A percentile compares a stretch with the other conserved stretches of the same genome.
Conservation (phyloP, 2,329 filamentous ascomycete species). For the Aphanocladium album region DNA sequence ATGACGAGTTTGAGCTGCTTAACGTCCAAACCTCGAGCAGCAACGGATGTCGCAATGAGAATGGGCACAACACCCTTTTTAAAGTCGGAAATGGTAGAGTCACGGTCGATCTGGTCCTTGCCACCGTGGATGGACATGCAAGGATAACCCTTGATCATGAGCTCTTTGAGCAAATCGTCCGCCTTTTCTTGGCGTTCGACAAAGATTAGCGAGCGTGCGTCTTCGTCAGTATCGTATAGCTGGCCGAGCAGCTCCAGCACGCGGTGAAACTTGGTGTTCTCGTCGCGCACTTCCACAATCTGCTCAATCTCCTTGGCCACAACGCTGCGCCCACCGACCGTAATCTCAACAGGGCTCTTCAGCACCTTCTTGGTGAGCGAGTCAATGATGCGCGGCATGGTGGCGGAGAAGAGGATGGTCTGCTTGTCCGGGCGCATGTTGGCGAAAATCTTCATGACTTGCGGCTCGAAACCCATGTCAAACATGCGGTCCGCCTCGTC, state of each 20-base stretch:
- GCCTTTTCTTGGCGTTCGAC: constrained; percentile 89
- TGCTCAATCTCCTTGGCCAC: constrained; percentile 92
- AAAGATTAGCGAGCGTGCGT: constrained; percentile 84
- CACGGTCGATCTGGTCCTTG: constrained; percentile 88
- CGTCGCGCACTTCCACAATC: constrained; percentile 79
- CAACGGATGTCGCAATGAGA: constrained; percentile 90
- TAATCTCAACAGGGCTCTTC: constrained; percentile 81
- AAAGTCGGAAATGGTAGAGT: constrained; percentile 89
- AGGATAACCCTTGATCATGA: constrained; percentile 79
- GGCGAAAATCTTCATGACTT: constrained; percentile 92
- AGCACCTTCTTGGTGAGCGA: constrained; percentile 84
- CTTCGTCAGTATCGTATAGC: constrained; percentile 80
- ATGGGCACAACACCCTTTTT: constrained; percentile 87
- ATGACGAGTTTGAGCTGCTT: constrained; percentile 94
- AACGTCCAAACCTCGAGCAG: constrained; percentile 89
- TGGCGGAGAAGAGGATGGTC: constrained; percentile 93
- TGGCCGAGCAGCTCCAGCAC: constrained; percentile 83
- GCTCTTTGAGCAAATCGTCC: constrained; percentile 70
- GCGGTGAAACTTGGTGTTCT: constrained; percentile 77
- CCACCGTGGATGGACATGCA: constrained; percentile 93
- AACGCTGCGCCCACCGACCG: constrained; percentile 80
- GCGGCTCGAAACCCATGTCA: constrained; percentile 98
- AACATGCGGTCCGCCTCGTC: constrained; percentile 99
- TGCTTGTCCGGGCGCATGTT: constrained; percentile 91
- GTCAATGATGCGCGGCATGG: constrained; percentile 91